Evolutionary conservation across 2,329 filamentous ascomycete species (phyloP).

Genomic region (Pyricularia grisea): DNA sequence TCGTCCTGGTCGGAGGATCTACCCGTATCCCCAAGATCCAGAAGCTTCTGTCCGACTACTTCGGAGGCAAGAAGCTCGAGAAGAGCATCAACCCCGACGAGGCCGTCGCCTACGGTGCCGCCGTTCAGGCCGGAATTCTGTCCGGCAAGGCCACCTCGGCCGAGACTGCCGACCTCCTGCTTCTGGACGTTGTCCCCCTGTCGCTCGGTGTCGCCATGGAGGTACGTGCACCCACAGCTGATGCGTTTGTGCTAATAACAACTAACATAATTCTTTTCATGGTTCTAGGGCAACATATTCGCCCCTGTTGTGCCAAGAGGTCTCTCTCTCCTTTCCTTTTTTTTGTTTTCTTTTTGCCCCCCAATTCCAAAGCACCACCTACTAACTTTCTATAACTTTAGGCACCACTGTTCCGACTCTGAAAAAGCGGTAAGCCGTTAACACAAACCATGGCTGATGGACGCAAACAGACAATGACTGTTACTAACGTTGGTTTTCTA

Average conservation of each 20-base stretch:
- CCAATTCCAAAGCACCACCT: no score
- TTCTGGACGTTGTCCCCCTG: conserved; percentile 92
- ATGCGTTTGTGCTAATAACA: background rate
- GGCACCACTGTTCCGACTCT: conserved; percentile 55
- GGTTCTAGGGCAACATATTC: conserved; percentile 68
- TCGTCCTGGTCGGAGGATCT: conserved; percentile 96
- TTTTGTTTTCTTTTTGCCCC: no score
- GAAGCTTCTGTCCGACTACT: conserved; percentile 98
- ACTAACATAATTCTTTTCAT: background rate
- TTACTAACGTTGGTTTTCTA: background rate
- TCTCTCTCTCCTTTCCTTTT: no score
- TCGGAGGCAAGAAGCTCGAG: conserved; percentile 99
- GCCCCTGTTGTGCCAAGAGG: conserved; percentile 63
- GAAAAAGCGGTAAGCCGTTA: conserved; percentile 56
- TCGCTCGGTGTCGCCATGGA: conserved; percentile 99
- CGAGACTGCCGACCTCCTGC: conserved; percentile 87
- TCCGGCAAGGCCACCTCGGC: conserved; percentile 95
- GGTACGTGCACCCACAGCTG: conserved; percentile 25
- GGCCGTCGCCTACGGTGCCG: conserved; percentile 97
- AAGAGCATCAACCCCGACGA: conserved; percentile 99
- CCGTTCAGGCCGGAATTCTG: conserved; percentile 96
- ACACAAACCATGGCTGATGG: no score
- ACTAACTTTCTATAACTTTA: no score
- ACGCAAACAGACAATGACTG: no score
- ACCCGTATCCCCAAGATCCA: conserved; percentile 98